Evolutionary conservation across 352 stramenopile species (phyloP), one percentile per base, ranked within the genome.

Genomic region (Phytophthora capsici): DNA sequence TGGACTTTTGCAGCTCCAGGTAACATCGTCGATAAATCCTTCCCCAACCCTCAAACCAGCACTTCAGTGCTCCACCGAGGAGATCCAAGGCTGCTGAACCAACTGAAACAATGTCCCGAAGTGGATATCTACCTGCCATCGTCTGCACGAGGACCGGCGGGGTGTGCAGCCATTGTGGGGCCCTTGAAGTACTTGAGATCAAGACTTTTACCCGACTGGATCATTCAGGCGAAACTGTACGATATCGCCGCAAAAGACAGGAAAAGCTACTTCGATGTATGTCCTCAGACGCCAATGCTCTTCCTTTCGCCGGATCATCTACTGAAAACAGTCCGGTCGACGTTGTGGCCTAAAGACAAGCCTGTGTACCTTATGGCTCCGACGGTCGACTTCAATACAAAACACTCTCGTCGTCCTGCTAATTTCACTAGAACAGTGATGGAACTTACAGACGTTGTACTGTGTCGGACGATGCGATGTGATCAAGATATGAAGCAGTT

Each of bases 81-180:
- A 43, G 77, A 89, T 19, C 69, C 75, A 23, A 28, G 69, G 20
- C 45, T 89, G 8, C 32, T 89, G 48, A 56, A 88, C 2, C 67
- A 77, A 41, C 54, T 91, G 20, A 45, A 56, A 19, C 41, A 71
- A 4, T 91, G 83, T 50, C 69, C 78, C 0, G 81, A 88, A 41
- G 71, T 92, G 26, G 83, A 93, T 22, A 78, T 93, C 46, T 93
- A 81, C 63, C 51, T 90, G 4, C 80, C 84, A 2, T 46, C 32
- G 1, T 32, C 20, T 4, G 40, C 19, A 1, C 43, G 40, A 57
- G 63, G 38, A 47, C 84, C 46, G 57, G 74, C 32, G 34, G 61
- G 48, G 48, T 87, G 62, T 64, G 82, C 43, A 73, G 88, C 69
- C 72, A 81, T 74, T 73, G 87, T 20, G 8, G 66, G 66, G 1